phyloP scores from a whole-genome alignment of 768 basidiomycete genomes.

The Tulasnella sp. region DNA sequence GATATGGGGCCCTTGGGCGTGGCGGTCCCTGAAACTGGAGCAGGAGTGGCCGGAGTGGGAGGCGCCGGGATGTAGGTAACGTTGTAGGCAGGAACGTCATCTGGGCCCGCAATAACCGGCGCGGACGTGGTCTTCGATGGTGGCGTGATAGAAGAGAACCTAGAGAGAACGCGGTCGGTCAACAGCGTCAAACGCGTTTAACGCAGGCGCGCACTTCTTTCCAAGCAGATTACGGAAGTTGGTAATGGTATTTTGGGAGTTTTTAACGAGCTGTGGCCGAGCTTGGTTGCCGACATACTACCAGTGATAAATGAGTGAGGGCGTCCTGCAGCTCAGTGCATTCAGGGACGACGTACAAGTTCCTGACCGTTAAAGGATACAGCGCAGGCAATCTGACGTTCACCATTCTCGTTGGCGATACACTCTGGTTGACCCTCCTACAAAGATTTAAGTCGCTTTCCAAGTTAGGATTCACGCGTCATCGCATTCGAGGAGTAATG shows the following conservation, averaged over 20 bases:
- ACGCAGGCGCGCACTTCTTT: slow-evolving; percentile 66
- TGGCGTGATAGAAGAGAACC: slow-evolving; percentile 72
- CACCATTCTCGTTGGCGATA: slow-evolving; percentile 98
- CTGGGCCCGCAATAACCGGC: slow-evolving; percentile 61
- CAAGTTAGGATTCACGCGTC: not conserved
- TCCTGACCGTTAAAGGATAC: slow-evolving; percentile 91
- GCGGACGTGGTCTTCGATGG: slow-evolving; percentile 54
- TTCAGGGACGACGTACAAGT: slow-evolving; percentile 60
- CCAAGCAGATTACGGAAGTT: slow-evolving; percentile 93
- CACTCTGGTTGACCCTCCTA: slow-evolving; percentile 92
- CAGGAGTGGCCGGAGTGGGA: slow-evolving; percentile 48
- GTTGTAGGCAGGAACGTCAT: slow-evolving; percentile 80
- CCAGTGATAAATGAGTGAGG: not conserved
- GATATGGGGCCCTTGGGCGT: slow-evolving; percentile 46
- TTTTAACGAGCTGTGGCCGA: slow-evolving; percentile 92
- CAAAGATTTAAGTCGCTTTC: not conserved
- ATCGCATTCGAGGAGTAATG: not conserved
- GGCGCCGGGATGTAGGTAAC: slow-evolving; percentile 80
- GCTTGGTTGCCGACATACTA: slow-evolving; percentile 97
- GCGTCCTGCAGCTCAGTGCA: not conserved
- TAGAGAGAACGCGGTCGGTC: slow-evolving; percentile 41
- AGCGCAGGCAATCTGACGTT: slow-evolving; percentile 95
- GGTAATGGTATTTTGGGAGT: slow-evolving; percentile 90
- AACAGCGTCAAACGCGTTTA: not conserved
- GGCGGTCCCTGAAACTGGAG: slow-evolving; percentile 47